These are phyloP conservation scores for Pezicula radicicola DNA, from an alignment of 2,329 filamentous ascomycete species.

Conservation along the genomic window DNA sequence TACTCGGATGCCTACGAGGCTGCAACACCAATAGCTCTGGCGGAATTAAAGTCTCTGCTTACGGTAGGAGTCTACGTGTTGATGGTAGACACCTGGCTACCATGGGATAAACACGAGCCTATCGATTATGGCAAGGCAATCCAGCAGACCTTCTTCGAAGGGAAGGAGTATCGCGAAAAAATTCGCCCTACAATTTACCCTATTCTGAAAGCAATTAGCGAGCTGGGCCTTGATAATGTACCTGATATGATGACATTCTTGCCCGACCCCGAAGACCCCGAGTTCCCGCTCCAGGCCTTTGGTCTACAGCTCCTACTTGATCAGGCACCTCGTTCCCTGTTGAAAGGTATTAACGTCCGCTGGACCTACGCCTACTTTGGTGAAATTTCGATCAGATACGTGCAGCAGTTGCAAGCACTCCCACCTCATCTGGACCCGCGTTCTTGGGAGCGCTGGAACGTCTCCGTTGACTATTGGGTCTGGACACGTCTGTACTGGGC, in stretches of 20 bases:
- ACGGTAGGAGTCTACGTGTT: not conserved
- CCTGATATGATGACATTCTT: slow-evolving; percentile 21
- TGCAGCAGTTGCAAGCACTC: slow-evolving; percentile 10
- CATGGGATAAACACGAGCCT: not conserved
- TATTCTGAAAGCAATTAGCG: slow-evolving; percentile 57
- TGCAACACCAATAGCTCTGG: too few species aligned
- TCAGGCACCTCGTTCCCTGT: slow-evolving; percentile 21
- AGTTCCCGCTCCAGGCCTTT: slow-evolving; percentile 21
- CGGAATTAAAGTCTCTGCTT: too few species aligned
- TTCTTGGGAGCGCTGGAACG: slow-evolving; percentile 10
- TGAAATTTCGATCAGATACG: slow-evolving; percentile 8
- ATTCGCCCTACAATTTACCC: slow-evolving; percentile 31
- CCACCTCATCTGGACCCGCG: slow-evolving; percentile 6
- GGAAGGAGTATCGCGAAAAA: not conserved
- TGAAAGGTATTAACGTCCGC: slow-evolving; percentile 20
- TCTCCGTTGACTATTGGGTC: not conserved
- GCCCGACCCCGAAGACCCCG: slow-evolving; percentile 12
- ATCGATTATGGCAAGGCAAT: not conserved
- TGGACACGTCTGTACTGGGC: not conserved
- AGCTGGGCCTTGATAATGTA: slow-evolving; percentile 18
- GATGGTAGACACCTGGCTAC: not conserved
- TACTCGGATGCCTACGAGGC: too few species aligned
- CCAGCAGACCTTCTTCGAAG: not conserved
- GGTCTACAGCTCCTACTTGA: slow-evolving; percentile 26
- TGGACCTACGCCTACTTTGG: slow-evolving; percentile 25